Evolutionary conservation across 2,329 filamentous ascomycete genomes (phyloP).

Genomic region (Cladophialophora yegresii): DNA sequence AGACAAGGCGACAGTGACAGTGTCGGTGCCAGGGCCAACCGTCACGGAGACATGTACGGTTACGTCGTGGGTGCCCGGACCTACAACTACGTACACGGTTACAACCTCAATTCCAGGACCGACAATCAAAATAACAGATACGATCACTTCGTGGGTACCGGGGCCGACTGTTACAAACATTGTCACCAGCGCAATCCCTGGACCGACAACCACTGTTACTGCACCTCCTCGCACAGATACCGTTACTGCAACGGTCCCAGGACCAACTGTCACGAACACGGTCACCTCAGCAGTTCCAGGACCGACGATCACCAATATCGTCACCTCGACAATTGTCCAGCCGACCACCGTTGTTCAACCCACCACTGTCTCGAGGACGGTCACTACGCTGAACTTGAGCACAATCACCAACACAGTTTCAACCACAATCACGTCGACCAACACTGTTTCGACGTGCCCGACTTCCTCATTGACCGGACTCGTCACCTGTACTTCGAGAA

Average conservation of each 20-base stretch:
- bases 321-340: not conserved
- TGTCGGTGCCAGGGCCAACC: not conserved
- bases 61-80: not conserved
- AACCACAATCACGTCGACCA: constrained; percentile 14
- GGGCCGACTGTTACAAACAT: not conserved
- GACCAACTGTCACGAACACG: not conserved
- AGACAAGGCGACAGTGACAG: not conserved
- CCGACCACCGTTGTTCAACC: not conserved
- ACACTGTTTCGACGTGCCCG: constrained; percentile 16
- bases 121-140: too few species aligned
- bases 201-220: not conserved
- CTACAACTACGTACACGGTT: not conserved
- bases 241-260: not conserved
- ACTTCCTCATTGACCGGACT: constrained; percentile 21
- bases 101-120: not conserved
- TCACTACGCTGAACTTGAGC: constrained; percentile 5
- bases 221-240: not conserved
- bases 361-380: constrained; percentile 22
- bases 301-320: not conserved
- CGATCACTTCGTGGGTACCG: not conserved
- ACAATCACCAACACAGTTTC: constrained; percentile 15
- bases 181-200: not conserved
- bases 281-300: not conserved
- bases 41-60: not conserved
- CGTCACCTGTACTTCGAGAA: constrained; percentile 39